Conservation (phyloP, 352 stramenopile genomes). For the Globisporangium splendens region DNA sequence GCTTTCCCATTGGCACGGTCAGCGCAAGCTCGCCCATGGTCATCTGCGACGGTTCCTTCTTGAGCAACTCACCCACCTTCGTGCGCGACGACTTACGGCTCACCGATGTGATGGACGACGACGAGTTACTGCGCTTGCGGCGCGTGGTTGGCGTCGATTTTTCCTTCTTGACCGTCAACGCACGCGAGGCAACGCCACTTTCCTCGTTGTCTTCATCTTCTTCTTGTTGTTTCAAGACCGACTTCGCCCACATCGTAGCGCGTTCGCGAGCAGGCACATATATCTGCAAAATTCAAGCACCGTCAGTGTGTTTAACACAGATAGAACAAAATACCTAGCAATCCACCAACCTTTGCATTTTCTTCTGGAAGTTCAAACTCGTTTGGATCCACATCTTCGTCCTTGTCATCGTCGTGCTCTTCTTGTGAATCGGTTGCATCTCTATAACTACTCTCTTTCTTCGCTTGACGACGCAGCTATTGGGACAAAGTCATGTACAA, state of each 20-base stretch:
- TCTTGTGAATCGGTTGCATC: slow-evolving; percentile 27
- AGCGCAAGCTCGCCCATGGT: slow-evolving; percentile 81
- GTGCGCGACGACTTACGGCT: slow-evolving; percentile 20
- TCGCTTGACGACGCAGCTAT: slow-evolving; percentile 42
- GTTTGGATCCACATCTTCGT: slow-evolving; percentile 38
- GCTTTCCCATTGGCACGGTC: slow-evolving; percentile 62
- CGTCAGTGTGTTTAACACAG: neutral
- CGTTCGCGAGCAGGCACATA: slow-evolving; percentile 71
- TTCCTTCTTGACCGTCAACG: slow-evolving; percentile 25
- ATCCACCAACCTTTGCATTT: slow-evolving; percentile 10
- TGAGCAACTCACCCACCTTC: slow-evolving; percentile 53
- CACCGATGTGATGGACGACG: slow-evolving; percentile 40
- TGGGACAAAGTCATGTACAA: too few relatives aligned
- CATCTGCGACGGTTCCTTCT: slow-evolving; percentile 80
- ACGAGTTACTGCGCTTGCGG: slow-evolving; percentile 59
- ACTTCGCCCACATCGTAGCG: slow-evolving; percentile 71
- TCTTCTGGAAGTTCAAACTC: slow-evolving; percentile 47
- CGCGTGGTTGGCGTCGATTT: slow-evolving; percentile 20
- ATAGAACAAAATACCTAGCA: neutral
- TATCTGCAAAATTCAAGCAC: slow-evolving; percentile 20
- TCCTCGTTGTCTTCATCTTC: slow-evolving; percentile 22
- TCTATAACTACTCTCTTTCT: slow-evolving; percentile 41
- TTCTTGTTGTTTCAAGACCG: slow-evolving; percentile 47
- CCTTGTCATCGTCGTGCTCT: slow-evolving; percentile 32
- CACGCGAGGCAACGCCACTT: slow-evolving; percentile 9